Evolutionary conservation across 257 asterid genomes (phyloP).

Genomic region (Rhazya stricta): DNA sequence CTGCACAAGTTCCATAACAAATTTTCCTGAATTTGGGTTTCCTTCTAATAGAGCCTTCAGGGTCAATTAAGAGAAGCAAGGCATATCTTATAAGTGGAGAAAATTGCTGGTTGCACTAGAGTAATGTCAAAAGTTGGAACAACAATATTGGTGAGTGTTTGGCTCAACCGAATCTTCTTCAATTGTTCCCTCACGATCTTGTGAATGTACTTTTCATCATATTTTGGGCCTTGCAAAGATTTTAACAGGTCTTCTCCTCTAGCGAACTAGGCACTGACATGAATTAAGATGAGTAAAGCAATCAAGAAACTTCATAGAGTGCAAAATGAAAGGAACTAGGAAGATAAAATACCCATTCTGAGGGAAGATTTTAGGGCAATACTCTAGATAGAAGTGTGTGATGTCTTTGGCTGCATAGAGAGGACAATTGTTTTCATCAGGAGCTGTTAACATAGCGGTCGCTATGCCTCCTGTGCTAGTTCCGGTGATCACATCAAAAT

Average conservation of each 20-base stretch:
- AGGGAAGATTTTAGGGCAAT: slow-evolving; percentile 38
- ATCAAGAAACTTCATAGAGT: too few relatives aligned
- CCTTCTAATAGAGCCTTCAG: background rate
- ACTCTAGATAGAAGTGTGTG: slow-evolving; percentile 31
- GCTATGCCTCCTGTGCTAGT: slow-evolving; percentile 54
- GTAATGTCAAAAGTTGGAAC: slow-evolving; percentile 48
- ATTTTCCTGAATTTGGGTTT: background rate
- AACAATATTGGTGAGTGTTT: slow-evolving; percentile 40
- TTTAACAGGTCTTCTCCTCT: background rate
- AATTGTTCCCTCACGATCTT: slow-evolving; percentile 25
- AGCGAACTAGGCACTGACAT: slow-evolving; percentile 31
- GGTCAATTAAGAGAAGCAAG: background rate
- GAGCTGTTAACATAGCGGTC: slow-evolving; percentile 49
- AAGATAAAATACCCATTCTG: slow-evolving; percentile 15
- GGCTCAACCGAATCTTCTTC: slow-evolving; percentile 26
- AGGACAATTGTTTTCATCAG: slow-evolving; percentile 36
- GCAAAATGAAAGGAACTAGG: slow-evolving; percentile 23
- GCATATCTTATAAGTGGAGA: slow-evolving; percentile 44
- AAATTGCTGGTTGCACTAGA: slow-evolving; percentile 33
- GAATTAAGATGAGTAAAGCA: too few relatives aligned
- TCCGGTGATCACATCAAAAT: slow-evolving; percentile 52
- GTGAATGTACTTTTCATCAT: slow-evolving; percentile 39
- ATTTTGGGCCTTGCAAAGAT: slow-evolving; percentile 27
- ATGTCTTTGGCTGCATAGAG: slow-evolving; percentile 48
- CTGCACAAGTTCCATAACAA: slow-evolving; percentile 13